Percentiles rank a stretch among this genome's conserved stretches.
These are phyloP conservation scores for Diddensiella transvaalensis DNA, from an alignment of 805 yeast genomes.

Conservation along the genomic window DNA sequence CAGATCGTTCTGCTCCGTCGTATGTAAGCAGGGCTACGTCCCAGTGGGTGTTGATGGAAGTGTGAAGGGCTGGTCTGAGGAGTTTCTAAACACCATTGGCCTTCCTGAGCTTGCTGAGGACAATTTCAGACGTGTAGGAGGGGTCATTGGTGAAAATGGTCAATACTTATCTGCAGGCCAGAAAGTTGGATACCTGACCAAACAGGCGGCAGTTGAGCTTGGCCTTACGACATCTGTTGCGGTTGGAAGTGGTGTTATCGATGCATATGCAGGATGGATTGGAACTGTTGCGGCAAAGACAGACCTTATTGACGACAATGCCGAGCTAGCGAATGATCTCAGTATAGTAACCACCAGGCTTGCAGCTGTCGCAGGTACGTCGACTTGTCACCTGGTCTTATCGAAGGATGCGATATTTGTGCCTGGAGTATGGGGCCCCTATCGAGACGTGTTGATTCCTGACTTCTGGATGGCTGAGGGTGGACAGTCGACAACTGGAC, in stretches of 20 bases:
- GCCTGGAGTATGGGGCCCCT: constrained; percentile 98
- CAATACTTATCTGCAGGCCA: constrained; percentile 84
- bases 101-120: constrained; percentile 75
- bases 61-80: constrained; percentile 82
- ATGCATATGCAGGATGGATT: constrained; percentile 98
- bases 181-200: constrained; percentile 67
- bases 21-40: constrained; percentile 92
- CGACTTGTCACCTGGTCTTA: constrained; percentile 92
- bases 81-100: constrained; percentile 65
- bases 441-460: constrained; percentile 86
- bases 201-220: constrained; percentile 68
- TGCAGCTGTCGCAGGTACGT: constrained; percentile 98
- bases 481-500: constrained; percentile 98
- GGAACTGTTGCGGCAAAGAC: constrained; percentile 95
- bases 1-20: constrained; percentile 84
- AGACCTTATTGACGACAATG: constrained; percentile 38
- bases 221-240: constrained; percentile 77
- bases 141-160: constrained; percentile 71
- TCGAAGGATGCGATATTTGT: constrained; percentile 84
- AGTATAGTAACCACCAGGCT: constrained; percentile 68
- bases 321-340: constrained; percentile 36
- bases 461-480: constrained; percentile 97
- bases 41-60: constrained; percentile 91
- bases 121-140: constrained; percentile 78
- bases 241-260: constrained; percentile 95